Evolutionary conservation across 371 early-diverging fungal genomes (phyloP), one percentile per base, ranked within the genome.

Genomic region (Mortierella sp.): DNA sequence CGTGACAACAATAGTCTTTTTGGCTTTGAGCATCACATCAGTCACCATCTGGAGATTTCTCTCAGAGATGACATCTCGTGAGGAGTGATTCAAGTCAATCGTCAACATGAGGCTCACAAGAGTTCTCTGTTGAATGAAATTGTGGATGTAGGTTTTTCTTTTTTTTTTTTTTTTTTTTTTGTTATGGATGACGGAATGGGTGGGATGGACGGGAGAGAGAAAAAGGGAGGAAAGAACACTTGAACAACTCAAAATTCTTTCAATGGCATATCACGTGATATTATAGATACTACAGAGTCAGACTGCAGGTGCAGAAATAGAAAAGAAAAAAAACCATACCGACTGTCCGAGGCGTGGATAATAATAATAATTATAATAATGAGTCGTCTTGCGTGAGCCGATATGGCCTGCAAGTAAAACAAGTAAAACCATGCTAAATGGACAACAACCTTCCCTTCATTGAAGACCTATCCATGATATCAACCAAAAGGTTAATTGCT

Each of bases 1-100:
- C 19, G 94, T 92, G 24, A 98, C 89, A 22, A 97, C 90, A 8
- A 96, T 87, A n/a, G 90, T 89, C 67, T 93, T 89, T 75, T 90
- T 93, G 36, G 93, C 89, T 58, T 85, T 84, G 22, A 90, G 85
- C 67, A 93, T 88, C 63, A 84, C 87, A 48, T 88, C 86, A 2
- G 90, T 86, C 16, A 89, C 74, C 28, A 85, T 79, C 21, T 86
- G 76, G 47, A 91, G 69, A 21, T 85, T 70, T 65, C 84, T 86
- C 47, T 85, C 87, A 15, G 76, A 74, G n/a, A 84, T 82, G 55
- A 83, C 84, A 65, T 77, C 82, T 60, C 60, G 62, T 40, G 63
- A 45, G 16, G 61, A 41, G 32, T 73, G 73, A 58, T 69, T 76
- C 63, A 82, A 64, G 76, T 77, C 79, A 73, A 77, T 69, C 38